phyloP scores from a whole-genome alignment of 768 basidiomycete genomes.

The Hemileccinum rubropunctum region DNA sequence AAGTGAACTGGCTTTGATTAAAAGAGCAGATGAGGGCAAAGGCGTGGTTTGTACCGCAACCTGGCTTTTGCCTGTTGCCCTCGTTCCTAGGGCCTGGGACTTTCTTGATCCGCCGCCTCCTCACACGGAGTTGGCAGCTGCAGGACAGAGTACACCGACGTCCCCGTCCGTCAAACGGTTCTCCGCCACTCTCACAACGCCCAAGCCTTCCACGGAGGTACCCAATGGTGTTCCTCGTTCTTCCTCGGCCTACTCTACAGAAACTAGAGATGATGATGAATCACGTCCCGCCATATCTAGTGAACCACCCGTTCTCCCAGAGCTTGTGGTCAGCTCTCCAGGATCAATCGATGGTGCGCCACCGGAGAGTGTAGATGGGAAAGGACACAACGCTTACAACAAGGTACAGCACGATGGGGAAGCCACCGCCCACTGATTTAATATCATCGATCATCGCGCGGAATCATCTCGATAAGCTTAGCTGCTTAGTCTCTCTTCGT shows the following conservation, averaged over 20 bases:
- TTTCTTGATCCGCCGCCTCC: constrained; percentile 46
- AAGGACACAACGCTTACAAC: constrained; percentile 12
- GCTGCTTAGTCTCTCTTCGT: neutral
- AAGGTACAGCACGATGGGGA: constrained; percentile 23
- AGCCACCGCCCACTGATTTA: constrained; percentile 16
- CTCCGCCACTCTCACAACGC: constrained; percentile 25
- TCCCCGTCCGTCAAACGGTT: constrained; percentile 22
- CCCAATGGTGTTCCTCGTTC: constrained; percentile 17
- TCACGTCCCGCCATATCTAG: constrained; percentile 24
- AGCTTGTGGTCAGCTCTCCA: constrained; percentile 35
- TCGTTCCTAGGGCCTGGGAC: constrained; percentile 82
- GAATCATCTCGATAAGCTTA: neutral
- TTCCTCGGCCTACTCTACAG: constrained; percentile 31
- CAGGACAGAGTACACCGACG: constrained; percentile 18
- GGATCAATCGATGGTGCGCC: constrained; percentile 30
- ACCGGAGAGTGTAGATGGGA: constrained; percentile 14
- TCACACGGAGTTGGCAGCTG: constrained; percentile 20
- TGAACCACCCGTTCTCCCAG: constrained; percentile 32
- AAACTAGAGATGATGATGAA: constrained; percentile 28
- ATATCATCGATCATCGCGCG: neutral
- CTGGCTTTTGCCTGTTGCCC: constrained; percentile 83
- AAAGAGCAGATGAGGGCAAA: constrained; percentile 58
- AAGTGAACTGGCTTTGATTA: constrained; percentile 67
- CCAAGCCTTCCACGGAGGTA: constrained; percentile 29
- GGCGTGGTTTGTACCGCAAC: constrained; percentile 89